Base-by-base conservation (phyloP, 129 eudicot species). In the Kitagawia praeruptora region DNA sequence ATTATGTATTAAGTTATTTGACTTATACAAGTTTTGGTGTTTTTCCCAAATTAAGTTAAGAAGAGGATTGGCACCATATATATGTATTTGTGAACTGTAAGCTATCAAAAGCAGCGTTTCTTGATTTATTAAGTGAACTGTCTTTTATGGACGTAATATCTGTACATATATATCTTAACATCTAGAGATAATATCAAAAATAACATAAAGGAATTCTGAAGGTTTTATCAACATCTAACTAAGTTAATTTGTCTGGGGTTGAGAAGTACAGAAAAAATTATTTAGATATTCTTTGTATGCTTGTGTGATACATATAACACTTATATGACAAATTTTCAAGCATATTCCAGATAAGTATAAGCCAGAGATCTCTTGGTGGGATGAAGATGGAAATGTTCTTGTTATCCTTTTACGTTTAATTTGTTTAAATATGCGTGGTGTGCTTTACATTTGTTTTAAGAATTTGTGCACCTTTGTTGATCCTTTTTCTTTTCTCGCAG, bases 401-500 rank as follows among this genome's bases (percentile, higher is more conserved):
- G 5, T 70, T 70, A 3, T 38, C 45, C 46, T 6, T 21, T 10
- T 41, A 21, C 41, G 47, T 34, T 41, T 53, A 7, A 31, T 61
- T 61, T 25, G 63, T 21, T 19, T 6, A 19, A 9, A 12, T 41
- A 39, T 74, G 34, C 3, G 48, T 54, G 14, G 39, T 40, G 19
- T 74, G 56, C 23, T 44, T n/a, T 23, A 9, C 23, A 16, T 42
- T 74, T 56, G 45, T 66, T 76, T 45, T 23, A 21, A 54, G 14
- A 45, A 41, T 56, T 63, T 45, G 6, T 79, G 73, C 76, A 18
- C 61, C 25, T 44, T 82, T 41, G 82, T 77, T 71, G 45, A 84
- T 78, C 4, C 63, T 83, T 82, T 73, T 15, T 28, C 85, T 75
- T 84, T 38, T 56, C n/a, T 48, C 53, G 85, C 97, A 92, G 97